Percentiles rank a stretch among this genome's conserved stretches.
Evolutionary conservation across 176 grass and related monocot genomes (phyloP).

Genomic region (Zea luxurians): DNA sequence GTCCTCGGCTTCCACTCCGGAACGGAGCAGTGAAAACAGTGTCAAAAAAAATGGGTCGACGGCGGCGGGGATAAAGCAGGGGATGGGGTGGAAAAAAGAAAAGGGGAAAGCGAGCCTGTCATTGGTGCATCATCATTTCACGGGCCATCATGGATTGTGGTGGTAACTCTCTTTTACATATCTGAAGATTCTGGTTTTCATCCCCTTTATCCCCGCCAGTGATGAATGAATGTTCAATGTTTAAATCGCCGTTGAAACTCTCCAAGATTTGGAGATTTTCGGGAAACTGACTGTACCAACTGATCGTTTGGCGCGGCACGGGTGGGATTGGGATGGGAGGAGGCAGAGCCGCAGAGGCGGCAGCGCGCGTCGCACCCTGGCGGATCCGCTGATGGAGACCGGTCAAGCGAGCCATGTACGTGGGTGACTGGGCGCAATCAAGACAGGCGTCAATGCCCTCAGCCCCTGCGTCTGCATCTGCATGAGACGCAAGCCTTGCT

Average conservation of each 20-base stretch:
- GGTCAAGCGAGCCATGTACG: constrained; percentile 40
- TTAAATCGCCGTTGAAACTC: background rate
- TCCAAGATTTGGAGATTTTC: background rate
- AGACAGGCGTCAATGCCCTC: constrained; percentile 35
- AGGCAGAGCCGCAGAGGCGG: background rate
- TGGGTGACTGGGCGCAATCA: constrained; percentile 24
- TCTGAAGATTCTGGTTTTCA: background rate
- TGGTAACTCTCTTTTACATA: background rate
- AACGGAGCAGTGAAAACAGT: constrained; percentile 5
- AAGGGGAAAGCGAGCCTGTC: constrained; percentile 23
- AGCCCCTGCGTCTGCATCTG: background rate
- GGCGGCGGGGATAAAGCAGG: background rate
- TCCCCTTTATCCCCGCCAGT: too few relatives aligned
- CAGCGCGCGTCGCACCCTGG: background rate
- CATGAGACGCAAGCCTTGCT: too few relatives aligned
- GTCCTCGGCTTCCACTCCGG: background rate
- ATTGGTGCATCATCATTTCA: constrained; percentile 33
- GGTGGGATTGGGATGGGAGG: too few relatives aligned
- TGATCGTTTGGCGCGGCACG: background rate
- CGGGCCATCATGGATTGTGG: constrained; percentile 1
- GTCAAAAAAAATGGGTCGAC: background rate
- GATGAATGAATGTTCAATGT: too few relatives aligned
- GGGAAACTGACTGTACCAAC: background rate
- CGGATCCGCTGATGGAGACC: constrained; percentile 31
- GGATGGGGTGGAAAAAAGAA: background rate